Evolutionary conservation across 805 yeast species (phyloP), one percentile per base, ranked within the genome.

Genomic region (Ogataea kodamae): DNA sequence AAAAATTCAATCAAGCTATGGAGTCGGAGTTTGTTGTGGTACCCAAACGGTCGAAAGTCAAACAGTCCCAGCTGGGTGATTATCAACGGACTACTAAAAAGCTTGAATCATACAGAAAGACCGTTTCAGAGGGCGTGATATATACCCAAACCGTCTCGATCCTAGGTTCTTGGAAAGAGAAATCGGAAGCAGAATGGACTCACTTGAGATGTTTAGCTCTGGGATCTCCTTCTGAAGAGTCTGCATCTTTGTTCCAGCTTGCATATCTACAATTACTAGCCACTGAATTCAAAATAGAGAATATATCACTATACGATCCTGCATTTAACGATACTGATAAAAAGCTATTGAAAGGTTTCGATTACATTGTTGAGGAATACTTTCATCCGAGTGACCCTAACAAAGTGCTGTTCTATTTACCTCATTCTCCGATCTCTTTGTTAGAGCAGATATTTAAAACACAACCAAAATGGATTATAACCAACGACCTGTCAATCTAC

Each of bases 261-360:
- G 49, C 54, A 20, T 37, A 55, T 8, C 28, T 61, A 6, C 18
- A 33, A 2, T 22, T 49, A 15, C 3, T 61, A 5, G 30, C 23
- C 3, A 35, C 31, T 1, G 18, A 42, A n/a, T 40, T 43, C 24
- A 13, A 29, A 1, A 41, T 45, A 11, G 19, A 30, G 1, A 10
- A 24, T 5, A 48, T 58, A 1, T 44, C 57, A 2, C 14, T 57
- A 5, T 60, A 51, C 46, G 67, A 61, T 33, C 67, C 67, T 1
- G 48, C 48, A 5, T 59, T 59, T 24, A 41, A 30, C 6, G 40
- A 40, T 0, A 13, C 27, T 2, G 66, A 61, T 19, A 34, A 9
- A 3, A 24, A 21, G 2, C 46, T 57, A 17, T 15, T 61, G 5
- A 11, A n/a, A 5, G 20, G 23, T 1, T 15, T 37, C 4, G 23